Base-by-base conservation (phyloP, 2,329 filamentous ascomycete species). In the Akanthomyces muscarius region DNA sequence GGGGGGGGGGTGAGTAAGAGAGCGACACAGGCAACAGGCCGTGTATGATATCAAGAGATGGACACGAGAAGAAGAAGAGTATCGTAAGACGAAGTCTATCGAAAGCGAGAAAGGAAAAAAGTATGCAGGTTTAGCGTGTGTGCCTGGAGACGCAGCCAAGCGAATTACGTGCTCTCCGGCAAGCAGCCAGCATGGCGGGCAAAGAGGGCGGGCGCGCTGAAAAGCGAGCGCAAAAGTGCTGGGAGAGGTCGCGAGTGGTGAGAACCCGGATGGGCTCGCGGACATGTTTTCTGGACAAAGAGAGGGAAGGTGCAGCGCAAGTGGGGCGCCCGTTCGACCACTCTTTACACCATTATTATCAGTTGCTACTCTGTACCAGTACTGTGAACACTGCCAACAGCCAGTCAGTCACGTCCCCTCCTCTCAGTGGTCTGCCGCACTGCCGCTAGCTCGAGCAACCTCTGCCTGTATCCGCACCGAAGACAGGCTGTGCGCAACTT, bases 251-350 rank as follows among this genome's bases (percentile, higher is more conserved):
- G 51, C n/a, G 51, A 54, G 42, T 61, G 59, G 50, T 63, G 61
- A 63, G 61, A 63, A 63, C 61, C 61, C 54, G 61, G 61, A 63
- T 63, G 61, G 61, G 14, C 61, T 45, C 14, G 44, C 38, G 14
- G 47, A 23, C 60, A 55, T 48, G 50, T 42, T 62, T 62, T 55
- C 18, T 42, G 42, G 44, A 55, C 52, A 51, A 50, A 62, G 59
- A 53, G 44, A 42, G 33, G 42, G n/a, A 21, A 38, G 55, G 44
- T 44, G 25, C 54, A 45, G 28, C 42, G 7, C 7, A 25, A 10
- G 25, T 10, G 56, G 56, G 56, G 56, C 56, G 33, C 33, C 33
- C 45, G 33, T 59, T 59, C 45, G 6, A 16, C 33, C 33, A 36
- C 33, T 36, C 7, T 36, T 8, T 11, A 16, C 8, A 2, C 18